Percentiles rank a stretch among this genome's conserved stretches.
phyloP scores from a whole-genome alignment of 768 basidiomycete species.

The Hypholoma sublateritium region DNA sequence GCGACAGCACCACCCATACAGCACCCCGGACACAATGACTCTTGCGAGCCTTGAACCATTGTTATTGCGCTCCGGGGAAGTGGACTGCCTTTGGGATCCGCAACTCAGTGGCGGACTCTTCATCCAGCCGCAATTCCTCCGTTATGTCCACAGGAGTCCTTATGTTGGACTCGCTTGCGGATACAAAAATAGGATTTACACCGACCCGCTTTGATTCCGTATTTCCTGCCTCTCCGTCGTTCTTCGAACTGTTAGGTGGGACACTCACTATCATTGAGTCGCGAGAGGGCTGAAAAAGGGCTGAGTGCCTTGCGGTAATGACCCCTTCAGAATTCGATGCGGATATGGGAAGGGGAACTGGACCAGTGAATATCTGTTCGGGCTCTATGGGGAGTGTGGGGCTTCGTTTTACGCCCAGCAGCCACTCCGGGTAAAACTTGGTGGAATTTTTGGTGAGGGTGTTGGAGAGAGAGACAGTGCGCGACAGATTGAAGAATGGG shows the following conservation, averaged over 20 bases:
- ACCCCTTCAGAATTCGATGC: not conserved
- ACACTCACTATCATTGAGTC: not conserved
- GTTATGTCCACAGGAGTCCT: not conserved
- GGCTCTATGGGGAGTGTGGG: constrained; percentile 6
- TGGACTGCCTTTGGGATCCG: constrained; percentile 1
- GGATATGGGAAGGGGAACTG: too few species aligned
- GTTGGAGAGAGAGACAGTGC: constrained; percentile 44
- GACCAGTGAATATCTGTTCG: not conserved
- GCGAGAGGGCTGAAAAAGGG: too few species aligned
- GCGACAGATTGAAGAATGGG: constrained; percentile 60
- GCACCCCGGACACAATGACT: not conserved
- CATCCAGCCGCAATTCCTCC: not conserved
- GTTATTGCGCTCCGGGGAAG: constrained; percentile 6
- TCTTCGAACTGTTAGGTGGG: not conserved
- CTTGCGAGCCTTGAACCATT: not conserved
- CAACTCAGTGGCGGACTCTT: not conserved
- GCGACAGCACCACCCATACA: not conserved
- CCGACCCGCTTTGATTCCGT: not conserved
- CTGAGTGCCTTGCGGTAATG: too few species aligned
- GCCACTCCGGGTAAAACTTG: constrained; percentile 45
- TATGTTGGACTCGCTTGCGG: not conserved
- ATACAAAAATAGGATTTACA: not conserved
- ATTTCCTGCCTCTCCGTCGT: not conserved
- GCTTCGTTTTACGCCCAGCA: constrained; percentile 23
- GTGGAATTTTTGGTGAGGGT: constrained; percentile 37